Conservation (phyloP, 192 early-diverging fungal genomes). For the Backusella tuberculispora region DNA sequence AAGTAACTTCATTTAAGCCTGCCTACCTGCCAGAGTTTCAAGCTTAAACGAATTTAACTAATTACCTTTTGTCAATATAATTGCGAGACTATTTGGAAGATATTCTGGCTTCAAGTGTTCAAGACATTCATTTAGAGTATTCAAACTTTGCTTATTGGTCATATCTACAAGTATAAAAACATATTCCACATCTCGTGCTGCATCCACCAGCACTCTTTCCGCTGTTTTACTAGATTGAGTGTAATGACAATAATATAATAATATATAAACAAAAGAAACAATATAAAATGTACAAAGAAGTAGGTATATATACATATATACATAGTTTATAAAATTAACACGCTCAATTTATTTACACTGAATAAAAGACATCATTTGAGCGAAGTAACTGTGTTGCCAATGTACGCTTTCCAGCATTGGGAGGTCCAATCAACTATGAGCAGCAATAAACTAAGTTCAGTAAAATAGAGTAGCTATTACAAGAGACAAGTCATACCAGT, state of each 20-base stretch:
- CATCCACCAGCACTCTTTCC: neutral
- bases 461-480: too few relatives aligned
- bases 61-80: conserved; percentile 26
- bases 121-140: neutral
- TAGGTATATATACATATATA: too few relatives aligned
- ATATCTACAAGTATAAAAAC: conserved; percentile 30
- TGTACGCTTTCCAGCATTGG: conserved; percentile 27
- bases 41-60: neutral
- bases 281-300: too few relatives aligned
- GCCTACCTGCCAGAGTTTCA: neutral
- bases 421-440: conserved; percentile 26
- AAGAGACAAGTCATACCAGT: conserved; percentile 10
- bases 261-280: too few relatives aligned
- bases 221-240: conserved; percentile 19
- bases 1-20: neutral
- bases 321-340: neutral
- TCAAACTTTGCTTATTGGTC: conserved; percentile 20
- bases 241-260: too few relatives aligned
- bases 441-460: neutral
- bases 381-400: conserved; percentile 23
- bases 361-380: conserved; percentile 15
- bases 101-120: conserved; percentile 9
- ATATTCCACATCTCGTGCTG: conserved; percentile 16
- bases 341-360: conserved; percentile 21
- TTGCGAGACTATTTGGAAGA: conserved; percentile 12